Conservation (phyloP, 2,329 filamentous ascomycete species). For the Diaporthe sp. region DNA sequence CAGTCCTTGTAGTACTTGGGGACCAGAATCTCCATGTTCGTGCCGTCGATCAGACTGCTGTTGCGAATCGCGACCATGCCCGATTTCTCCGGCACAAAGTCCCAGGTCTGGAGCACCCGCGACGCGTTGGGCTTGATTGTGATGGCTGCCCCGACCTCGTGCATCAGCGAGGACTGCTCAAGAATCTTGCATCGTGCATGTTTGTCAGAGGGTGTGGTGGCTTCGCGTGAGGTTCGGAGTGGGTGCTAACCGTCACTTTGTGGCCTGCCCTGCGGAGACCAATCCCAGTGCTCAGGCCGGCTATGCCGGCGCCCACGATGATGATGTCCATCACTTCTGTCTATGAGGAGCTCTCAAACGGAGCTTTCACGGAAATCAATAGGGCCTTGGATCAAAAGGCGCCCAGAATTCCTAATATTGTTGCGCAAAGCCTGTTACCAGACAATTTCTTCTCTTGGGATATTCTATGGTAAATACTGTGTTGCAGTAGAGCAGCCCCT, state of each 20-base stretch:
- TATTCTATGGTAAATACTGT: not conserved
- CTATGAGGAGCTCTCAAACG: not conserved
- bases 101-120: slow-evolving; percentile 13
- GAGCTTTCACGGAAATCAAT: not conserved
- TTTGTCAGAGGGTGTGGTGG: not conserved
- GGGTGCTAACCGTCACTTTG: slow-evolving; percentile 6
- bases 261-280: slow-evolving; percentile 30
- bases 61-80: slow-evolving; percentile 14
- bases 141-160: slow-evolving; percentile 25
- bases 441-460: not conserved
- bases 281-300: slow-evolving; percentile 22
- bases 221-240: not conserved
- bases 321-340: slow-evolving; percentile 4
- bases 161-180: slow-evolving; percentile 18
- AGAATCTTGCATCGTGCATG: not conserved
- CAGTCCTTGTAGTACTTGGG: slow-evolving; percentile 32
- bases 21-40: slow-evolving; percentile 15
- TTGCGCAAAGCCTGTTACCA: not conserved
- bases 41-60: slow-evolving; percentile 16
- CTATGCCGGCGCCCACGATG: slow-evolving; percentile 29
- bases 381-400: not conserved
- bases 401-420: too few species aligned
- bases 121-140: slow-evolving; percentile 25
- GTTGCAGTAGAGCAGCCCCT: not conserved
- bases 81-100: slow-evolving; percentile 1